Percentiles rank a stretch among this genome's conserved stretches.
phyloP scores from a whole-genome alignment of 352 stramenopile genomes.

The Phytophthora melonis region DNA sequence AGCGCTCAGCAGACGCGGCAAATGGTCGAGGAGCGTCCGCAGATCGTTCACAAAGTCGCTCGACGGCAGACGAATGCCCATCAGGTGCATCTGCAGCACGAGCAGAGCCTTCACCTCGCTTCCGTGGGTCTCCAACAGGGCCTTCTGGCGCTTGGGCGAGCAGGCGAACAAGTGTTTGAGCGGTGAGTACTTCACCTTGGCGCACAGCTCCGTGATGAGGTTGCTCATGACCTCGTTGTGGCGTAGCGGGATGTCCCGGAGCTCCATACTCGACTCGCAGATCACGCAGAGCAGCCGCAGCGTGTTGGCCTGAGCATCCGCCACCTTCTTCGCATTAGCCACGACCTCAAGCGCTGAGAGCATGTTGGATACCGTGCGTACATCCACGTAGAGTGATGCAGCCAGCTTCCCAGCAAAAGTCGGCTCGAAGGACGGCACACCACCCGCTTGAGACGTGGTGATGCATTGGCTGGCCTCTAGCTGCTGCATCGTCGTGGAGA shows the following conservation, averaged over 20 bases:
- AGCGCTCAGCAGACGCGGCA: conserved; percentile 95
- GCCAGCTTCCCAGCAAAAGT: conserved; percentile 94
- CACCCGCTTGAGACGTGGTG: conserved; percentile 5
- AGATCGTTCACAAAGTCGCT: conserved; percentile 99
- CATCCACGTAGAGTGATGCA: conserved; percentile 97
- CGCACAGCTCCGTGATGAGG: conserved; percentile 61
- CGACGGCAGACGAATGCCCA: conserved; percentile 94
- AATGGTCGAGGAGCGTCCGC: conserved; percentile 95
- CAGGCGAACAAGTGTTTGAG: conserved; percentile 61
- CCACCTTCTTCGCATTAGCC: conserved; percentile 12
- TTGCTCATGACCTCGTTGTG: conserved; percentile 97
- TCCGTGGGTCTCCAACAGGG: conserved; percentile 77
- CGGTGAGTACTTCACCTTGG: conserved; percentile 67
- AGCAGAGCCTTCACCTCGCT: conserved; percentile 88
- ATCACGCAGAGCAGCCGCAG: conserved; percentile 59
- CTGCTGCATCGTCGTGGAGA: conserved; percentile 76
- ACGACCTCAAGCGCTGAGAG: conserved; percentile 45
- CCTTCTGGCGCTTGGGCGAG: conserved; percentile 60
- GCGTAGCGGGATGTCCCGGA: conserved; percentile 95
- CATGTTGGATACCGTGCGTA: conserved; percentile 89
- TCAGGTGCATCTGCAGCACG: conserved; percentile 96
- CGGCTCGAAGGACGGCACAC: conserved; percentile 61
- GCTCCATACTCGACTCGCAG: conserved; percentile 90
- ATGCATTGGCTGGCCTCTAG: conserved; percentile 93
- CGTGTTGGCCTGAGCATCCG: conserved; percentile 20